Evolutionary conservation across 768 basidiomycete genomes (phyloP), one percentile per base, ranked within the genome.

Genomic region (Cyathus striatus): DNA sequence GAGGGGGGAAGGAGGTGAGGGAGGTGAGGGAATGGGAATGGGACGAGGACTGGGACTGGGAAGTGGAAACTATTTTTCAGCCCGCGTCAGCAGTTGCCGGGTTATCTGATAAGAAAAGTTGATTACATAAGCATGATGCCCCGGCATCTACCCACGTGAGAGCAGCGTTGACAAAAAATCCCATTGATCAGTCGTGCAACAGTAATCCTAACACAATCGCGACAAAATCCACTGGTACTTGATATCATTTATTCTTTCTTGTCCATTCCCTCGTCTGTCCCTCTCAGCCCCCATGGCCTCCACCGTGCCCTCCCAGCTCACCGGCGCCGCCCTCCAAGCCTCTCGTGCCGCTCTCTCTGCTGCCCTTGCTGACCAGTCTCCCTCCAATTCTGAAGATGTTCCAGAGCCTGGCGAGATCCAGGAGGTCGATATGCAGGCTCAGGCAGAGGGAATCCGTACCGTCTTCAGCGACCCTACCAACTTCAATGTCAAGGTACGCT

Each of bases 401-500:
- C 53, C 72, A 7, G 90, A 93, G 60, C 81, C 82, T 9, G 90
- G 89, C 45, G 89, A 93, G 69, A 83, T 89, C 38, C 86, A 88
- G 63, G 92, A 92, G 61, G 75, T 88, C 37, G 83, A 88, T 56
- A 87, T 90, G 85, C 73, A 86, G 53, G 76, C 79, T 22, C 87
- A 89, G 59, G 86, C 86, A 26, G 86, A 90, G 43, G 77, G 72
- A 43, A 87, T 93, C 56, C 78, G 85, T 52, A 98, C 96, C 18
- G 89, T 99, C 38, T 97, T 99, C 66, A 92, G 79, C 55, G 88
- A 94, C 67, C 83, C 90, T 17, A 81, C 76, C 55, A 88, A 88
- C 56, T 98, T 97, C 70, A 97, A 95, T 59, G 92, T 97, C 70
- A 98, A 97, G 75, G 95, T 94, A 38, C 36, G 6, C 17, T 9